Base-by-base conservation (phyloP, 2,329 filamentous ascomycete species). In the Aureobasidium leucospermi region DNA sequence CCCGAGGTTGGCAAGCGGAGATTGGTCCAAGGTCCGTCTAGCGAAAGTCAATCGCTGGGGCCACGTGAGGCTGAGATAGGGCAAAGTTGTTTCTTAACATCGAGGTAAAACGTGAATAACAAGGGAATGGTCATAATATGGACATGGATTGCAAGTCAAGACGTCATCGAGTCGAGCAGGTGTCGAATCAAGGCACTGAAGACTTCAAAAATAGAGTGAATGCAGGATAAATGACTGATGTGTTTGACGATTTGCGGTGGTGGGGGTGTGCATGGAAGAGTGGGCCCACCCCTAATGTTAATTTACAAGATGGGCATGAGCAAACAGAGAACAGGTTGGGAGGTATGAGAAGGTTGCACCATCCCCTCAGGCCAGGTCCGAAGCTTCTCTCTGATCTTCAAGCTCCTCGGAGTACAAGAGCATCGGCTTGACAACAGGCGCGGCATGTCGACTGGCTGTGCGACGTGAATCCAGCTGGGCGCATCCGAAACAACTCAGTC, bases 241-340 rank as follows among this genome's bases (percentile, higher is more conserved):
- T 11, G 29, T 8, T 39, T n/a, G 4, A 9, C 13, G 13, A 2
- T 15, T 15, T 16, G 13, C 16, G 48, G 48, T 52, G 48, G 23
- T 23, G 23, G 23, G 48, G 34, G 34, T 52, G 48, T 10, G 48
- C 13, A 4, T 31, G 32, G 31, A 9, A 29, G 13, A 52, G 48
- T 52, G 48, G 48, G 34, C 19, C 48, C 13, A 36, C 34, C 48
- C 48, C 48, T 41, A 41, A 41, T 52, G 48, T 52, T 52, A 52
- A 52, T 52, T 52, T 52, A 36, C 48, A 49, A 31, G 4, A 15
- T 19, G 28, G 48, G 34, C 48, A 52, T 52, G 36, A 36, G 28
- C 16, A 16, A 16, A 16, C 32, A 19, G 32, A 6, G 46, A 36
- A 36, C 9, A 31, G 29, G n/a, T 13, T 36, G 15, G 11, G 34